Conservation (phyloP, 2,329 filamentous ascomycete genomes). For the Diaporthe vaccinii region DNA sequence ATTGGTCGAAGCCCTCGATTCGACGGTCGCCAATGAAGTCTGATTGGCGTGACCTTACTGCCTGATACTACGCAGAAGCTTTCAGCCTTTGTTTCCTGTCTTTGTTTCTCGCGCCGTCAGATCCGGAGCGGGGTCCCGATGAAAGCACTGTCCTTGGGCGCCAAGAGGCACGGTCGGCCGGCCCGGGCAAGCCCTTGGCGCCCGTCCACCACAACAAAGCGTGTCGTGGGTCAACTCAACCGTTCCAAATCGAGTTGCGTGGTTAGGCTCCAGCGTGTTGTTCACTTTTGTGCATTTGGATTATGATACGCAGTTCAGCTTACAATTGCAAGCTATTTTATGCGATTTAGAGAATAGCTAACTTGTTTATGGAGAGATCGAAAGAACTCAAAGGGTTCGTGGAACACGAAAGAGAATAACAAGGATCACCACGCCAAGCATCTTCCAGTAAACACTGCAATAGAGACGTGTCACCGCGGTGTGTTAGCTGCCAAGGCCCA, state of each 20-base stretch:
- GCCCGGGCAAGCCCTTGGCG: neutral
- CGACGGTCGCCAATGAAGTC: neutral
- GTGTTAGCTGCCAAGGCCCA: neutral
- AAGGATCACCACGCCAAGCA: neutral
- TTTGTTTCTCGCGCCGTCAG: neutral
- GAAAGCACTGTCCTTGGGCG: neutral
- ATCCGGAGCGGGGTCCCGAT: neutral
- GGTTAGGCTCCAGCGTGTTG: no score
- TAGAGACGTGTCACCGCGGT: no score
- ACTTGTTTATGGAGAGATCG: neutral
- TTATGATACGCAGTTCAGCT: neutral
- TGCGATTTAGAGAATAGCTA: neutral
- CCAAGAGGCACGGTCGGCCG: neutral
- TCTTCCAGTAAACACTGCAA: no score
- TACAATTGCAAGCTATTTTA: neutral
- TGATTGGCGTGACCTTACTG: neutral
- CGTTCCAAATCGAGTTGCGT: neutral
- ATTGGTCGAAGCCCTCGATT: neutral
- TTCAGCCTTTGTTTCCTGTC: neutral
- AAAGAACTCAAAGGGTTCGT: neutral
- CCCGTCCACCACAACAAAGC: neutral
- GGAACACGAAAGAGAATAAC: neutral
- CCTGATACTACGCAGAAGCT: neutral
- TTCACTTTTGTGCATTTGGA: neutral
- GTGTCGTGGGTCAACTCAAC: no score